Evolutionary conservation across 495 filamentous ascomycete species (phyloP).

Genomic region (Delitschia confertaspora): DNA sequence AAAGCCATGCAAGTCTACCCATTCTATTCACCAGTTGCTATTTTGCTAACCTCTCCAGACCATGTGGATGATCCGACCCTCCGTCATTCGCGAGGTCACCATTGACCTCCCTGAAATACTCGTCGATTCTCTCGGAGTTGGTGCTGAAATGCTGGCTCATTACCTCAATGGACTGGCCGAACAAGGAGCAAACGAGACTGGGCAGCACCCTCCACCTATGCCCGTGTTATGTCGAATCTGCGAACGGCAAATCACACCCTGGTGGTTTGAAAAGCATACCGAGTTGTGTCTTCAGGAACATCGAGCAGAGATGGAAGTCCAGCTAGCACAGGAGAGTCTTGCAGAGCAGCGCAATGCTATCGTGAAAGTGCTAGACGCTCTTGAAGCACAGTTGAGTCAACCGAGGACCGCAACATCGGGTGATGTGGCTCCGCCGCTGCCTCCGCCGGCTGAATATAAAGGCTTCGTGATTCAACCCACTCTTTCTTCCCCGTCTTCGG

Average conservation of each 20-base stretch:
- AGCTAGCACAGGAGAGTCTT: slow-evolving; percentile 84
- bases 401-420: slow-evolving; percentile 51
- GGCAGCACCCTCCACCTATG: slow-evolving; percentile 71
- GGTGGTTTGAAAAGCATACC: slow-evolving; percentile 99
- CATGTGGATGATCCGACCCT: slow-evolving; percentile 99
- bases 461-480: slow-evolving; percentile 76
- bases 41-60: slow-evolving; percentile 47
- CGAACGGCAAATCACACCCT: slow-evolving; percentile 93
- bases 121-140: slow-evolving; percentile 87
- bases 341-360: slow-evolving; percentile 94
- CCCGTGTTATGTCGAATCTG: slow-evolving; percentile 94
- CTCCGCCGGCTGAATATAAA: slow-evolving; percentile 83
- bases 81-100: slow-evolving; percentile 78
- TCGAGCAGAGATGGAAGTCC: slow-evolving; percentile 92
- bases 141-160: slow-evolving; percentile 87
- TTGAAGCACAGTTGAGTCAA: slow-evolving; percentile 72
- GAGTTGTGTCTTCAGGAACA: slow-evolving; percentile 95
- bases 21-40: neutral
- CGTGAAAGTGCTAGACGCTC: slow-evolving; percentile 84
- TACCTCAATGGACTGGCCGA: slow-evolving; percentile 87
- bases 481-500: slow-evolving; percentile 50
- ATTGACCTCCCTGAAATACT: slow-evolving; percentile 88
- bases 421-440: slow-evolving; percentile 37
- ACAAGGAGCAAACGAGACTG: slow-evolving; percentile 69
- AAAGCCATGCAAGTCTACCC: slow-evolving; percentile 69